Base-by-base conservation (phyloP, 441 rosid genomes). In the Pelargonium fulgidum region DNA sequence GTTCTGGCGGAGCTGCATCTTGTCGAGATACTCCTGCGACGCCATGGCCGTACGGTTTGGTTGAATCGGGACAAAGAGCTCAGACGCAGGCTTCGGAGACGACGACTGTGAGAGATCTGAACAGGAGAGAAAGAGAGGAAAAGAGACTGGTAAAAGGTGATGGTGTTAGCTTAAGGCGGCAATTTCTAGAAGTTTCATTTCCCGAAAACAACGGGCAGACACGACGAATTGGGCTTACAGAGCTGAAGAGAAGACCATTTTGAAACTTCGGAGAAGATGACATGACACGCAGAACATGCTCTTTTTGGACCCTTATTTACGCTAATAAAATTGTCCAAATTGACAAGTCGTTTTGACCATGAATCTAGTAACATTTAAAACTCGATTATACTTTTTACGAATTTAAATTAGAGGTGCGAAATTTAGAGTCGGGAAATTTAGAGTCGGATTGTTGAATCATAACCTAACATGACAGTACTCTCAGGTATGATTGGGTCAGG, bases 1-100 rank as follows among this genome's bases (percentile, higher is more conserved):
- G 56, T 62, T 81, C 85, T 89, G 92, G 61, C 97, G 96, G 65
- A 84, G 68, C 77, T 94, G 90, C 96, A 92, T 85, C 88, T 94
- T 94, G 50, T 94, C 89, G 68, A 92, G 42, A 42, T 83, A 69
- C 41, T 47, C 91, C 69, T 81, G 93, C 48, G 86, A 75, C 71
- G 87, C 81, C 91, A 88, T 84, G 73, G 72, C 77, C 63, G 59
- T 26, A 36, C 52, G 65, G 56, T 26, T 69, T 67, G 66, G 19
- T 16, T 4, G 8, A 14, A 54, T 54, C 19, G 4, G 64, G 17
- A 1, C n/a, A 11, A 47, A 20, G 41, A 41, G 47, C 17, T 47
- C 62, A n/a, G 16, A 16, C 59, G 7, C 20, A 16, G 20, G 29
- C 68, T 50, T n/a, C 7, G 61, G 50, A 47, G 52, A 22, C 36